A percentile compares a stretch with the other conserved stretches of the same genome.
These are phyloP conservation scores for Scleroderma bovista DNA, from an alignment of 768 basidiomycete species.

Conservation along the genomic window DNA sequence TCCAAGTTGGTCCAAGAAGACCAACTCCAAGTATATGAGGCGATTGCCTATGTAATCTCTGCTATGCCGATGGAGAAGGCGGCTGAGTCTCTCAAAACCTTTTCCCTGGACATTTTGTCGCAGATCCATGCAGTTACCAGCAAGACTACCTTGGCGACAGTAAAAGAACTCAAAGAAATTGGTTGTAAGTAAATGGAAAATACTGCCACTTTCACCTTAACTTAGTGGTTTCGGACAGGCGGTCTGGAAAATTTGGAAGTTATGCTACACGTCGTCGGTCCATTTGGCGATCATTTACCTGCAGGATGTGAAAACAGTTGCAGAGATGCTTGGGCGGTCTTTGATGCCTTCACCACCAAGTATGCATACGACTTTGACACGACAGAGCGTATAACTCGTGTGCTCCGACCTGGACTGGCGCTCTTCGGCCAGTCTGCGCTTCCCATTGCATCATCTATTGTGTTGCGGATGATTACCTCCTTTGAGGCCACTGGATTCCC, in stretches of 20 bases:
- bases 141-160: conserved; percentile 51
- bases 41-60: conserved; percentile 91
- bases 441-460: conserved; percentile 61
- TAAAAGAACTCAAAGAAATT: conserved; percentile 64
- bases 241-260: conserved; percentile 88
- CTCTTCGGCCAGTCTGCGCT: conserved; percentile 71
- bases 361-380: conserved; percentile 72
- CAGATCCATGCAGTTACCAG: conserved; percentile 61
- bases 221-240: conserved; percentile 40
- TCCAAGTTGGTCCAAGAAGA: conserved; percentile 81
- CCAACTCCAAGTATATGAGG: conserved; percentile 88
- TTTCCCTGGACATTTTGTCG: conserved; percentile 79
- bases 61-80: conserved; percentile 90
- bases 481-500: conserved; percentile 81
- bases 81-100: conserved; percentile 79
- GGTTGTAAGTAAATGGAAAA: conserved; percentile 51
- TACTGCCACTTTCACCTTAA: neutral
- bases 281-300: conserved; percentile 81
- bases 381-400: conserved; percentile 78
- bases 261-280: conserved; percentile 80
- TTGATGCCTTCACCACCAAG: conserved; percentile 75
- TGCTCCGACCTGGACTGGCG: conserved; percentile 76
- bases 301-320: conserved; percentile 72
- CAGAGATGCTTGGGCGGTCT: conserved; percentile 75
- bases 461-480: conserved; percentile 67